Percentiles rank a stretch among this genome's conserved stretches.
phyloP scores from a whole-genome alignment of 352 stramenopile genomes.

The Pythium aristosporum region DNA sequence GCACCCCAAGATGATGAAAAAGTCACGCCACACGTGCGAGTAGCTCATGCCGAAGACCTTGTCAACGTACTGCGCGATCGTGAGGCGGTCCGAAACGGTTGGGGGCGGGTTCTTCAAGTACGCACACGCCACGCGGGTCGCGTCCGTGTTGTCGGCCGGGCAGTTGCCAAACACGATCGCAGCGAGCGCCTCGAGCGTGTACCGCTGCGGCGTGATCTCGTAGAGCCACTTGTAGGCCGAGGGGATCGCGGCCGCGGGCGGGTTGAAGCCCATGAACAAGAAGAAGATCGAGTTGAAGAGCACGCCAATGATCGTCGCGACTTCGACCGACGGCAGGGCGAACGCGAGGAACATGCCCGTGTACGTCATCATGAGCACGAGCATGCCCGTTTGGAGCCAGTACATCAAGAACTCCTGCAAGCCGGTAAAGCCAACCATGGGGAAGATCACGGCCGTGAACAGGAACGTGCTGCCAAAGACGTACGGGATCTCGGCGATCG shows the following conservation, averaged over 20 bases:
- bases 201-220: slow-evolving; percentile 44
- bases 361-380: slow-evolving; percentile 54
- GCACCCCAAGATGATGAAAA: slow-evolving; percentile 16
- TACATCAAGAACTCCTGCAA: slow-evolving; percentile 46
- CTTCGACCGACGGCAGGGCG: slow-evolving; percentile 39
- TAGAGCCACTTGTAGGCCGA: slow-evolving; percentile 58
- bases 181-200: slow-evolving; percentile 46
- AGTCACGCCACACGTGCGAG: slow-evolving; percentile 19
- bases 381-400: slow-evolving; percentile 48
- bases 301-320: slow-evolving; percentile 34
- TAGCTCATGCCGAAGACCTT: slow-evolving; percentile 29
- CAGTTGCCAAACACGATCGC: slow-evolving; percentile 41
- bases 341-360: slow-evolving; percentile 48
- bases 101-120: slow-evolving; percentile 12
- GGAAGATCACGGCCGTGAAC: slow-evolving; percentile 59
- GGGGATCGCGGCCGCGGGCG: slow-evolving; percentile 47
- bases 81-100: slow-evolving; percentile 3
- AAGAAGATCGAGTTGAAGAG: slow-evolving; percentile 54
- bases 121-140: slow-evolving; percentile 9
- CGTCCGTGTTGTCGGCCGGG: slow-evolving; percentile 25
- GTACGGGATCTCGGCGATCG: slow-evolving; percentile 77
- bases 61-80: slow-evolving; percentile 40
- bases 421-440: slow-evolving; percentile 51
- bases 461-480: slow-evolving; percentile 45
- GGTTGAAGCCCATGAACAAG: slow-evolving; percentile 57